These are phyloP conservation scores for Nakaseomyces bracarensis DNA, from an alignment of 1,139 yeast genomes.

Conservation along the genomic window DNA sequence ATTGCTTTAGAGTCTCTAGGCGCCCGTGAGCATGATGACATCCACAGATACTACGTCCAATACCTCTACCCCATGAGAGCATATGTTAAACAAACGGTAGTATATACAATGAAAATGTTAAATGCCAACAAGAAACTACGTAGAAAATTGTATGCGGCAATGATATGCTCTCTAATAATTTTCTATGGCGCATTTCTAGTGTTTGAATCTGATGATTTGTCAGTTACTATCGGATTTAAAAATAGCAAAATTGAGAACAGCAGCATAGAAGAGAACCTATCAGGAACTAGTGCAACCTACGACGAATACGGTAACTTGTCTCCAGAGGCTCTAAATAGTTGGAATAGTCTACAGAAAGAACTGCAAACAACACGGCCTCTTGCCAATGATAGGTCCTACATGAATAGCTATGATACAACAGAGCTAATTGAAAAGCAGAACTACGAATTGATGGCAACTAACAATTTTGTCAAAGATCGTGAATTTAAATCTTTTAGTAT, in stretches of 20 bases:
- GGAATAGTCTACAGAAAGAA: not conserved
- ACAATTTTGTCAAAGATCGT: not conserved
- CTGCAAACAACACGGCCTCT: not conserved
- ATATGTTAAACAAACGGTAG: too few species aligned
- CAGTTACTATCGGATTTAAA: not conserved
- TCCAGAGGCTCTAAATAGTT: not conserved
- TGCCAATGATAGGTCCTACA: not conserved
- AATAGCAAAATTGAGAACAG: not conserved
- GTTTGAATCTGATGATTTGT: not conserved
- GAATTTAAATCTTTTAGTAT: not conserved
- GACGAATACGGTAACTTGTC: not conserved
- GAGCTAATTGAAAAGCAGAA: not conserved
- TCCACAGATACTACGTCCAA: too few species aligned
- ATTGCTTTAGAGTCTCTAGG: too few species aligned
- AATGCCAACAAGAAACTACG: not conserved
- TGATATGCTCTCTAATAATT: not conserved
- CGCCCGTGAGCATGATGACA: too few species aligned
- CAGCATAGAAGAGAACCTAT: not conserved
- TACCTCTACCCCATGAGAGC: too few species aligned
- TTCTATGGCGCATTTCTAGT: not conserved
- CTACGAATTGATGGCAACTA: not conserved
- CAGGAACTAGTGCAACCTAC: too few species aligned
- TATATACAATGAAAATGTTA: too few species aligned
- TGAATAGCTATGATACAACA: constrained; percentile 1
- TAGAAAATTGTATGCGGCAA: not conserved